phyloP scores from a whole-genome alignment of 1,284 basidiomycete genomes.

The Apiotrichum mycotoxinovorans region DNA sequence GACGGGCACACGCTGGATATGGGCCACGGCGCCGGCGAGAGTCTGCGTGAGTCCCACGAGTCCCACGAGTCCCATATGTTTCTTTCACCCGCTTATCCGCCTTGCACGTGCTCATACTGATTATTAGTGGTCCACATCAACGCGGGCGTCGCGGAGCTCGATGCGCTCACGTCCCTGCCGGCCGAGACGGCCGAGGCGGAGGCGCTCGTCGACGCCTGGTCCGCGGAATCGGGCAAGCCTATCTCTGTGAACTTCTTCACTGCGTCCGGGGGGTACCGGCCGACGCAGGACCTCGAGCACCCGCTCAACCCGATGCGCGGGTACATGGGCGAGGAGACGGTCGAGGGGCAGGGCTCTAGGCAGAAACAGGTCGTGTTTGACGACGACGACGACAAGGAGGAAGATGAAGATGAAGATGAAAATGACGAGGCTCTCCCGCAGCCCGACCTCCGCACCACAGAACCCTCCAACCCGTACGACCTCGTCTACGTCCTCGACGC shows the following conservation, averaged over 20 bases:
- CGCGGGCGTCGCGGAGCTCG: conserved; percentile 48
- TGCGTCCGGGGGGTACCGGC: conserved; percentile 20
- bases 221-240: conserved; percentile 1
- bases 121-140: conserved; percentile 48
- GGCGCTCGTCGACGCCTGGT: conserved; percentile 48
- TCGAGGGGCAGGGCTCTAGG: background rate
- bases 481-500: conserved; percentile 60
- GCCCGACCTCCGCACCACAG: background rate
- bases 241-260: conserved; percentile 27
- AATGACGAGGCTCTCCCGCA: background rate
- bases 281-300: conserved; percentile 32
- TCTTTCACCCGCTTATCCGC: no score
- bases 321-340: conserved; percentile 21
- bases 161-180: conserved; percentile 61
- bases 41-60: conserved; percentile 56
- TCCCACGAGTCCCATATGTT: no score
- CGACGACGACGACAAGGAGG: background rate
- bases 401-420: background rate
- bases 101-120: no score
- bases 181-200: conserved; percentile 56
- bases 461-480: conserved; percentile 34
- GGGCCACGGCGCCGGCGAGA: conserved; percentile 69
- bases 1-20: conserved; percentile 60
- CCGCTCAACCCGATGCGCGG: conserved; percentile 43
- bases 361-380: background rate